These are phyloP conservation scores for Pisolithus sp. DNA, from an alignment of 768 basidiomycete species.

Conservation along the genomic window DNA sequence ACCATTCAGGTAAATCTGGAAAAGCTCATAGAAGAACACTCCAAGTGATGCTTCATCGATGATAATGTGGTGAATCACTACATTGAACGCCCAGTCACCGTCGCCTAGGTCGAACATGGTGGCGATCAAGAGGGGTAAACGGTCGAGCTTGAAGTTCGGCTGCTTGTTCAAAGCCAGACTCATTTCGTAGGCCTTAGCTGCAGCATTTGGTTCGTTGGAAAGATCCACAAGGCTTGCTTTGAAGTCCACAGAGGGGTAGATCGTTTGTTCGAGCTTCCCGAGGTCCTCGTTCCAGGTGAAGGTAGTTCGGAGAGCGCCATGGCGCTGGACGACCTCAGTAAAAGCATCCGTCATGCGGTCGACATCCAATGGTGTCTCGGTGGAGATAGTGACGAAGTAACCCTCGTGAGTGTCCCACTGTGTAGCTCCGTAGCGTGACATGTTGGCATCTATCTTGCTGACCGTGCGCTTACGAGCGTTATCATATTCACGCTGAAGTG, in stretches of 20 bases:
- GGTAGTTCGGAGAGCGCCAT: constrained; percentile 23
- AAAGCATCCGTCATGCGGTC: constrained; percentile 24
- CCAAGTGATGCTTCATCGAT: constrained; percentile 25
- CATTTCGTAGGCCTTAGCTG: constrained; percentile 25
- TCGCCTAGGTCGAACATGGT: constrained; percentile 21
- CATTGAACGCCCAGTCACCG: constrained; percentile 23
- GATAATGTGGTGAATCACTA: constrained; percentile 27
- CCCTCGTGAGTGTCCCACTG: constrained; percentile 29
- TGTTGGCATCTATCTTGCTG: constrained; percentile 24
- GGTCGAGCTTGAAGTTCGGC: constrained; percentile 22
- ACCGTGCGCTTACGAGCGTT: constrained; percentile 23
- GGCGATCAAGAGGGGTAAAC: constrained; percentile 17
- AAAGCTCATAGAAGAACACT: constrained; percentile 26
- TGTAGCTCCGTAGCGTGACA: constrained; percentile 28
- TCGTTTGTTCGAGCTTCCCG: constrained; percentile 24
- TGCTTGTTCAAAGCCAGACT: constrained; percentile 12
- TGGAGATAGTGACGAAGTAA: constrained; percentile 10
- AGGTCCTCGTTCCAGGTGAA: constrained; percentile 26
- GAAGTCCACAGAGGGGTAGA: constrained; percentile 24
- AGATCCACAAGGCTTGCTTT: constrained; percentile 20
- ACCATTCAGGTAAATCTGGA: constrained; percentile 22
- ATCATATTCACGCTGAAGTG: constrained; percentile 18
- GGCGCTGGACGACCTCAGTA: constrained; percentile 21
- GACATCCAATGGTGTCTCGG: constrained; percentile 22
- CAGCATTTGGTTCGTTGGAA: constrained; percentile 18